phyloP scores from a whole-genome alignment of 768 basidiomycete species.

The Kwoniella sp. region DNA sequence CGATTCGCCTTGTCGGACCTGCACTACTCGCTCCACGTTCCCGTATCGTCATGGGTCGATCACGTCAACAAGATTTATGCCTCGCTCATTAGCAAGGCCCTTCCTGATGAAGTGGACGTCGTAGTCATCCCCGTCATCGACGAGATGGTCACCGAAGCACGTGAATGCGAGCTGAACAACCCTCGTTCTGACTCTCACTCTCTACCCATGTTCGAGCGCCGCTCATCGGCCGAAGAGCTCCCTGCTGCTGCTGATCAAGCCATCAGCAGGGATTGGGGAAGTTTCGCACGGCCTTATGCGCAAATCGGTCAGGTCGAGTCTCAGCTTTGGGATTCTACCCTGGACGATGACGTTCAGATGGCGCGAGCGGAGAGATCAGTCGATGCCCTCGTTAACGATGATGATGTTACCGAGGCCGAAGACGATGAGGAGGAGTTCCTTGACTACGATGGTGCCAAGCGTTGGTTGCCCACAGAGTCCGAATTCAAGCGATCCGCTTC shows the following conservation, averaged over 20 bases:
- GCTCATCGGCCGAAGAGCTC: conserved; percentile 3
- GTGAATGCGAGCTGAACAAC: conserved; percentile 17
- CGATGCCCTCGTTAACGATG: conserved; percentile 19
- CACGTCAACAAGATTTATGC: conserved; percentile 27
- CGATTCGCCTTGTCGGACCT: conserved; percentile 22
- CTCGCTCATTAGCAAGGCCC: conserved; percentile 4
- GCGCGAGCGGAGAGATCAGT: conserved; percentile 15
- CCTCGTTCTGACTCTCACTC: background rate
- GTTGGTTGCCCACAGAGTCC: conserved; percentile 27
- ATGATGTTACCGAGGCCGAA: conserved; percentile 18
- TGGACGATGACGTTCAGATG: conserved; percentile 14
- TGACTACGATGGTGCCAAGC: conserved; percentile 39
- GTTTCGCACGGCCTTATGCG: conserved; percentile 15
- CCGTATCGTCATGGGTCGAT: conserved; percentile 26
- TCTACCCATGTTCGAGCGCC: conserved; percentile 12
- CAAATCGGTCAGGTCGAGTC: background rate
- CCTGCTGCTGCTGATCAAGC: conserved; percentile 33
- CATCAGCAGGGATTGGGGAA: conserved; percentile 25
- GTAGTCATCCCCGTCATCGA: conserved; percentile 18
- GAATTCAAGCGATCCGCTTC: conserved; percentile 25
- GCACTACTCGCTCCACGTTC: conserved; percentile 31
- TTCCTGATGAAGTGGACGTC: conserved; percentile 10
- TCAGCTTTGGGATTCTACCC: background rate
- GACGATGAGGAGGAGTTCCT: conserved; percentile 36
- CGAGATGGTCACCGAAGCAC: conserved; percentile 27